Percentiles rank a stretch among this genome's conserved stretches.
Evolutionary conservation across 441 rosid genomes (phyloP).

Genomic region (Kokia cookei): DNA sequence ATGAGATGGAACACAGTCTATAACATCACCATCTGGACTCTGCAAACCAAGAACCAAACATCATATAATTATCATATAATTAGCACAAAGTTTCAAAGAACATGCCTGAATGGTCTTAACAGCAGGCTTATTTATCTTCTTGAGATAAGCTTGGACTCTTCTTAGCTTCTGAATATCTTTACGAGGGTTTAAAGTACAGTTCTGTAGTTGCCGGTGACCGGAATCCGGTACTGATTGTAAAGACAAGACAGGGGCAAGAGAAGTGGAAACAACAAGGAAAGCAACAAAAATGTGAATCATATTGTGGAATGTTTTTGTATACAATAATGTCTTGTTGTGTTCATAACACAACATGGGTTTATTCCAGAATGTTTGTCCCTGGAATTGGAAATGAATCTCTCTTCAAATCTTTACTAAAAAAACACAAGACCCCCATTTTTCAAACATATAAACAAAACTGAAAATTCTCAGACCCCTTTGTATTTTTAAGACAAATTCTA

Average conservation of each 20-base stretch:
- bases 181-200: slow-evolving; percentile 51
- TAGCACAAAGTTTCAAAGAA: neutral
- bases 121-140: slow-evolving; percentile 56
- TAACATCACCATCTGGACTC: slow-evolving; percentile 72
- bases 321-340: slow-evolving; percentile 39
- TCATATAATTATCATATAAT: neutral
- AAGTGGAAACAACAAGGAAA: slow-evolving; percentile 38
- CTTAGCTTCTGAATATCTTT: slow-evolving; percentile 34
- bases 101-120: slow-evolving; percentile 61
- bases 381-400: slow-evolving; percentile 25
- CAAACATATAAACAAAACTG: slow-evolving; percentile 16
- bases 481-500: neutral
- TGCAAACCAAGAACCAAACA: slow-evolving; percentile 12
- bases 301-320: slow-evolving; percentile 41
- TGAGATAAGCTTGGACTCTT: slow-evolving; percentile 39
- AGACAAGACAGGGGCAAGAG: slow-evolving; percentile 35
- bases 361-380: slow-evolving; percentile 25
- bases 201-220: slow-evolving; percentile 20
- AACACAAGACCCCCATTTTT: slow-evolving; percentile 14
- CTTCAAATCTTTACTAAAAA: slow-evolving; percentile 35
- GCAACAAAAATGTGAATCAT: slow-evolving; percentile 39
- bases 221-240: slow-evolving; percentile 20
- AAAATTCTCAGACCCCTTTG: neutral
- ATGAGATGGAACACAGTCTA: slow-evolving; percentile 61
- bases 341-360: slow-evolving; percentile 20